Conservation (phyloP, 352 stramenopile species). For the Phytophthora megakarya region DNA sequence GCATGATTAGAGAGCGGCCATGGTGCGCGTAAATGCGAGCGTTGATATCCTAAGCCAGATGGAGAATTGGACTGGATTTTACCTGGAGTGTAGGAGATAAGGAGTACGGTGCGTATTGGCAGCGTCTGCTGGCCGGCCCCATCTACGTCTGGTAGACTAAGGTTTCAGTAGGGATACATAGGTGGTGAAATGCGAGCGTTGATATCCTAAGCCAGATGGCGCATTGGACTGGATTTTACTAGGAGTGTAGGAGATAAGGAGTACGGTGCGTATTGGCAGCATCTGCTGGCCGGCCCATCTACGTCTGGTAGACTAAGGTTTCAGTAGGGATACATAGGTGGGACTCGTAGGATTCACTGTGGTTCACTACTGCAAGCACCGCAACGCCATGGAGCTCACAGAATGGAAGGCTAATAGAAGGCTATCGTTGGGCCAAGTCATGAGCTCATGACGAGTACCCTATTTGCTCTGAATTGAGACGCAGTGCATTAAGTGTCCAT, state of each 20-base stretch:
- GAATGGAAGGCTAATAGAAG: neutral
- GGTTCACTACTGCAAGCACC: slow-evolving; percentile 3
- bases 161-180: slow-evolving; percentile 29
- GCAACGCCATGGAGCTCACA: neutral
- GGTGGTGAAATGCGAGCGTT: neutral
- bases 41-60: slow-evolving; percentile 17
- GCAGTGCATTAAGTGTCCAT: neutral
- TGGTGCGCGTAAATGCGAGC: neutral
- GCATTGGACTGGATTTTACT: neutral
- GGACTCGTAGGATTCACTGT: slow-evolving; percentile 33
- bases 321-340: slow-evolving; percentile 29
- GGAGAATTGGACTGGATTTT: neutral
- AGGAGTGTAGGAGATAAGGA: slow-evolving; percentile 10
- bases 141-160: slow-evolving; percentile 26
- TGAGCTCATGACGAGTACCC: too few relatives aligned
- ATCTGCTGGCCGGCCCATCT: slow-evolving; percentile 16
- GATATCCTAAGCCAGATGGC: slow-evolving; percentile 17
- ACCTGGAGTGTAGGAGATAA: slow-evolving; percentile 15
- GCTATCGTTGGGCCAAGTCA: neutral
- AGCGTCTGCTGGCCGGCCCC: slow-evolving; percentile 14
- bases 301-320: slow-evolving; percentile 27
- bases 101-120: neutral
- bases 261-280: neutral
- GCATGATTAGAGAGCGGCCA: slow-evolving; percentile 6
- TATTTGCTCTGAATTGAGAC: neutral